These are phyloP conservation scores for Phialophora chinensis DNA, from an alignment of 2,329 filamentous ascomycete species.

Conservation along the genomic window DNA sequence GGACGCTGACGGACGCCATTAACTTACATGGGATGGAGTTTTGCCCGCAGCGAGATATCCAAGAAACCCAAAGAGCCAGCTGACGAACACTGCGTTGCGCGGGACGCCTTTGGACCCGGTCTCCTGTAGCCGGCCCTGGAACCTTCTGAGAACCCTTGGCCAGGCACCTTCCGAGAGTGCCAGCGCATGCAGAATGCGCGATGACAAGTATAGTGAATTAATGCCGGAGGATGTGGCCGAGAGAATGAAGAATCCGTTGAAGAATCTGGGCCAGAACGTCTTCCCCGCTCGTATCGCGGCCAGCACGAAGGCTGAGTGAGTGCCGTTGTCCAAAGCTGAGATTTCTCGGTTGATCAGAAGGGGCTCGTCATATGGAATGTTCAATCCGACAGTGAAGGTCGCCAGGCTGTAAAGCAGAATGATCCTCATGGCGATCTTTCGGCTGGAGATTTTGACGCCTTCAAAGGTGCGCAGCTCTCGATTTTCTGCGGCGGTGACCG, in stretches of 20 bases:
- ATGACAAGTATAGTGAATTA: conserved; percentile 52
- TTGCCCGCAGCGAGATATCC: conserved; percentile 31
- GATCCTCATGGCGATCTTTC: conserved; percentile 52
- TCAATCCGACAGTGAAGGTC: conserved; percentile 51
- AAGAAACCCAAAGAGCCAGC: conserved; percentile 48
- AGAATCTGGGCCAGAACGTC: conserved; percentile 48
- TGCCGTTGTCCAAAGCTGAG: conserved; percentile 43
- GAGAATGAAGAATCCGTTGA: conserved; percentile 56
- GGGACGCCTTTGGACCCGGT: conserved; percentile 49
- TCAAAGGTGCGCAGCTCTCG: conserved; percentile 46
- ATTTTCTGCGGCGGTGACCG: conserved; percentile 54
- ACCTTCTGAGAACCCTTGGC: conserved; percentile 13
- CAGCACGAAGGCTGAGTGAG: conserved; percentile 49
- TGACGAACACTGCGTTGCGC: conserved; percentile 46
- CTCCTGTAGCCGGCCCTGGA: conserved; percentile 44
- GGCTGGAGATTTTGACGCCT: conserved; percentile 53
- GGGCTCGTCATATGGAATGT: conserved; percentile 51
- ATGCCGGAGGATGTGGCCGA: conserved; percentile 52
- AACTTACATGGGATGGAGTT: conserved; percentile 12
- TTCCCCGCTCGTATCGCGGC: conserved; percentile 50
- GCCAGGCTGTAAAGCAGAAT: conserved; percentile 52
- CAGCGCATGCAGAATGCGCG: conserved; percentile 52
- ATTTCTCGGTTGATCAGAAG: conserved; percentile 41
- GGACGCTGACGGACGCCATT: background rate
- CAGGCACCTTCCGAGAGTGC: conserved; percentile 38